Evolutionary conservation across 2,329 filamentous ascomycete genomes (phyloP).

Genomic region (Monilinia laxa): DNA sequence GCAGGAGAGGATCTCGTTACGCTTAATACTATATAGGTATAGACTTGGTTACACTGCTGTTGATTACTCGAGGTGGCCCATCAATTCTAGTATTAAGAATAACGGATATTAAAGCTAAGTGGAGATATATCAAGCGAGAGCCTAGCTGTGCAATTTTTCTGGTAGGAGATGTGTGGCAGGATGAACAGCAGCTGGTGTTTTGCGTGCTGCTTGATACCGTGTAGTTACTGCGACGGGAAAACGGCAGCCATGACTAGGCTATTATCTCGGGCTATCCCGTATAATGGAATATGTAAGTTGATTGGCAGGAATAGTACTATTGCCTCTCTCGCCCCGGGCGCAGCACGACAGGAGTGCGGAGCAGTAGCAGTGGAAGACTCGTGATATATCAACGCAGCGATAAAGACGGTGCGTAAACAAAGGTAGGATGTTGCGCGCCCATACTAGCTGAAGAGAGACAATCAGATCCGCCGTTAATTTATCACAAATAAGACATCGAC

Average conservation of each 20-base stretch:
- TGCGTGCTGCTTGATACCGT: background rate
- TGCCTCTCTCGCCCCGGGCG: background rate
- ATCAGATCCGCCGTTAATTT: too few relatives aligned
- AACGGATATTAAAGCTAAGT: background rate
- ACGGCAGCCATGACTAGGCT: background rate
- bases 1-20: too few relatives aligned
- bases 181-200: background rate
- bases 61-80: background rate
- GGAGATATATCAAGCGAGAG: background rate
- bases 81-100: background rate
- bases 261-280: background rate
- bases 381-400: background rate
- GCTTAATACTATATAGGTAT: too few relatives aligned
- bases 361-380: background rate
- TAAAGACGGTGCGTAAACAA: background rate
- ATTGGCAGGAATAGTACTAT: background rate
- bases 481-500: too few relatives aligned
- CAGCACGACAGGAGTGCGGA: background rate
- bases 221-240: background rate
- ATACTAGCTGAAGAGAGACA: too few relatives aligned
- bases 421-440: background rate
- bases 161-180: background rate
- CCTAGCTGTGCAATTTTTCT: background rate
- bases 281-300: background rate
- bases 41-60: background rate